A percentile compares a stretch with the other conserved stretches of the same genome.
phyloP scores from a whole-genome alignment of 2,329 filamentous ascomycete species.

The Geosmithia morbida region DNA sequence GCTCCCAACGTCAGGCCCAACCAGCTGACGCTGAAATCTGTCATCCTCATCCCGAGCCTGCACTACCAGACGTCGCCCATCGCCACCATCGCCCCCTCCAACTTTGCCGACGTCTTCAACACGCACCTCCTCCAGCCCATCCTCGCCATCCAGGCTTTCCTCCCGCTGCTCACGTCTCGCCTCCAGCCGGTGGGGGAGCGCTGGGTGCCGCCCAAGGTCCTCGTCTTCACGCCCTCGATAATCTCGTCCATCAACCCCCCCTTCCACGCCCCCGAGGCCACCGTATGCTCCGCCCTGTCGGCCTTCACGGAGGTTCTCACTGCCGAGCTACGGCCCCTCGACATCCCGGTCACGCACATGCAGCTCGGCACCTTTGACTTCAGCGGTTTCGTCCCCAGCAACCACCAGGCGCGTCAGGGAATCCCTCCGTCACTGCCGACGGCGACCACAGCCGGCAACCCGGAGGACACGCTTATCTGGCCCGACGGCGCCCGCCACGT shows the following conservation, averaged over 20 bases:
- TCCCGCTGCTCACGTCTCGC: slow-evolving; percentile 59
- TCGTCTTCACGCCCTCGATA: slow-evolving; percentile 68
- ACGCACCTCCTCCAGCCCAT: slow-evolving; percentile 84
- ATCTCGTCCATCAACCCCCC: slow-evolving; percentile 67
- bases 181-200: slow-evolving; percentile 37
- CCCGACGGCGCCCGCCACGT: slow-evolving; percentile 41
- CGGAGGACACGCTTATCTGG: slow-evolving; percentile 44
- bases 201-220: slow-evolving; percentile 46
- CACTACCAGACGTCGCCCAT: slow-evolving; percentile 74
- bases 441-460: slow-evolving; percentile 13
- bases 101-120: slow-evolving; percentile 82
- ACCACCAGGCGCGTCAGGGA: slow-evolving; percentile 10
- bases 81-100: slow-evolving; percentile 68
- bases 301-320: slow-evolving; percentile 72
- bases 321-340: slow-evolving; percentile 62
- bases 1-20: slow-evolving; percentile 64
- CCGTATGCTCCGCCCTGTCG: slow-evolving; percentile 72
- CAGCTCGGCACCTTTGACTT: slow-evolving; percentile 88
- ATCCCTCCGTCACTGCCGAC: slow-evolving; percentile 7
- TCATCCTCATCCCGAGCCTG: slow-evolving; percentile 71
- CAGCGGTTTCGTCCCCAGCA: slow-evolving; percentile 41
- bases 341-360: slow-evolving; percentile 71
- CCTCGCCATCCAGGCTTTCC: slow-evolving; percentile 73
- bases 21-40: slow-evolving; percentile 59
- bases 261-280: slow-evolving; percentile 74